A percentile compares a stretch with the other conserved stretches of the same genome.
Evolutionary conservation across 2,329 filamentous ascomycete species (phyloP).

Genomic region (Penicillium glabrum): DNA sequence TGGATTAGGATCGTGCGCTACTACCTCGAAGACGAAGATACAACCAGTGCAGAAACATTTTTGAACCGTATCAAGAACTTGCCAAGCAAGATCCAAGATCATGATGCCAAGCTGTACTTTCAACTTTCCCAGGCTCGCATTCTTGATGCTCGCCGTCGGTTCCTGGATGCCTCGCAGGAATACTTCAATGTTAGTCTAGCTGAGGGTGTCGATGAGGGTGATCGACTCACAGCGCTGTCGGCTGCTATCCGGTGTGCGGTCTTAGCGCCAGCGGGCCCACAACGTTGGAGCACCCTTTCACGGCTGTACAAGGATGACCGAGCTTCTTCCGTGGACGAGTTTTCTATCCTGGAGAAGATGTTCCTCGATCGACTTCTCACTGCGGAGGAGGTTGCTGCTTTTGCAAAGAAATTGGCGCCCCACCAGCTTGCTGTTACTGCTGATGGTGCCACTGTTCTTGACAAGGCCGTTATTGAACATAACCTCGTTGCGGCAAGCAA

Average conservation of each 20-base stretch:
- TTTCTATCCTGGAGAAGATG: slow-evolving; percentile 93
- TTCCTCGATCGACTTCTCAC: slow-evolving; percentile 84
- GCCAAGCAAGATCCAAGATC: slow-evolving; percentile 72
- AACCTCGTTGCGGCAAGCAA: slow-evolving; percentile 85
- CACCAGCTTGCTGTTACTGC: slow-evolving; percentile 89
- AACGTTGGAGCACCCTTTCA: slow-evolving; percentile 74
- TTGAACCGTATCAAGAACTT: slow-evolving; percentile 95
- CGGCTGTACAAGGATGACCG: slow-evolving; percentile 94
- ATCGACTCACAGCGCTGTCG: slow-evolving; percentile 78
- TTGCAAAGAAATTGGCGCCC: slow-evolving; percentile 74
- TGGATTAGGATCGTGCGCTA: slow-evolving; percentile 95
- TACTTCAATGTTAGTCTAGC: slow-evolving; percentile 87
- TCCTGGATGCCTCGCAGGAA: slow-evolving; percentile 80
- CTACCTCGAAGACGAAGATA: slow-evolving; percentile 92
- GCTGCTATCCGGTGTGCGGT: slow-evolving; percentile 92
- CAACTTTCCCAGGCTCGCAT: slow-evolving; percentile 90
- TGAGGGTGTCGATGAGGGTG: slow-evolving; percentile 75
- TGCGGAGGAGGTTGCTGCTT: slow-evolving; percentile 79
- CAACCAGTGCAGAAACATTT: slow-evolving; percentile 78
- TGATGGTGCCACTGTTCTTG: slow-evolving; percentile 89
- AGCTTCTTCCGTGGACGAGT: slow-evolving; percentile 71
- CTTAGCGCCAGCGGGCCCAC: slow-evolving; percentile 84
- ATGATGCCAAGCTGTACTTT: slow-evolving; percentile 77
- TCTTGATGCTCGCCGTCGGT: slow-evolving; percentile 83
- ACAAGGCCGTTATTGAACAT: slow-evolving; percentile 92